A percentile compares a stretch with the other conserved stretches of the same genome.
These are phyloP conservation scores for Fusarium sp. DNA, from an alignment of 2,329 filamentous ascomycete species.

Conservation along the genomic window DNA sequence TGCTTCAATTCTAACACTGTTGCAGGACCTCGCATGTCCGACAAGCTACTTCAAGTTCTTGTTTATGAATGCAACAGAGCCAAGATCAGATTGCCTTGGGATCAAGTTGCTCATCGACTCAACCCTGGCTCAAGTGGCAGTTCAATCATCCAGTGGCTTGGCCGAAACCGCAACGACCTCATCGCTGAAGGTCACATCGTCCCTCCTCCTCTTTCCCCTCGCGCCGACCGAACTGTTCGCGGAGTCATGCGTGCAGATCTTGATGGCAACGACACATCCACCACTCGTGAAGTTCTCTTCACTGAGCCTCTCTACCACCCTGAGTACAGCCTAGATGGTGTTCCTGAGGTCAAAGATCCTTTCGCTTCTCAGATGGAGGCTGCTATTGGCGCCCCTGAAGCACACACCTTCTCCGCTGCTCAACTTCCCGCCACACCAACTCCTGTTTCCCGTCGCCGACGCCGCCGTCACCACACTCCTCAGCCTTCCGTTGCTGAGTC, in stretches of 20 bases:
- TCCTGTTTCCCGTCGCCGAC: neutral
- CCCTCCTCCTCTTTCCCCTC: constrained; percentile 50
- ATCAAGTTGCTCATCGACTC: constrained; percentile 54
- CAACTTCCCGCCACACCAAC: neutral
- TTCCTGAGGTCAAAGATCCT: neutral
- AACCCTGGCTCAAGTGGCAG: constrained; percentile 55
- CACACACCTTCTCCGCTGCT: neutral
- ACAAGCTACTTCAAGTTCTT: constrained; percentile 57
- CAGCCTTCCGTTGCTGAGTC: neutral
- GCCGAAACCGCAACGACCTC: constrained; percentile 50
- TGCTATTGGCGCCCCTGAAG: neutral
- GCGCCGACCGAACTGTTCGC: constrained; percentile 44
- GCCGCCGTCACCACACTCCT: neutral
- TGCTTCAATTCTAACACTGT: constrained; percentile 1
- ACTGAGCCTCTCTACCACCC: constrained; percentile 49
- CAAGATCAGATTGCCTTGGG: constrained; percentile 53
- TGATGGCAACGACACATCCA: constrained; percentile 40
- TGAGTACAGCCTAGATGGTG: constrained; percentile 47
- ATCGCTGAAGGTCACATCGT: constrained; percentile 56
- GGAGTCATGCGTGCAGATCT: constrained; percentile 48
- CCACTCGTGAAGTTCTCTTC: constrained; percentile 48
- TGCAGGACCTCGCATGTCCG: constrained; percentile 59
- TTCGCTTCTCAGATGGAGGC: neutral
- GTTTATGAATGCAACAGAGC: constrained; percentile 53
- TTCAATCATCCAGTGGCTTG: constrained; percentile 54